Base-by-base conservation (phyloP, 345 rosid genomes). In the Gossypium rotundifolium region DNA sequence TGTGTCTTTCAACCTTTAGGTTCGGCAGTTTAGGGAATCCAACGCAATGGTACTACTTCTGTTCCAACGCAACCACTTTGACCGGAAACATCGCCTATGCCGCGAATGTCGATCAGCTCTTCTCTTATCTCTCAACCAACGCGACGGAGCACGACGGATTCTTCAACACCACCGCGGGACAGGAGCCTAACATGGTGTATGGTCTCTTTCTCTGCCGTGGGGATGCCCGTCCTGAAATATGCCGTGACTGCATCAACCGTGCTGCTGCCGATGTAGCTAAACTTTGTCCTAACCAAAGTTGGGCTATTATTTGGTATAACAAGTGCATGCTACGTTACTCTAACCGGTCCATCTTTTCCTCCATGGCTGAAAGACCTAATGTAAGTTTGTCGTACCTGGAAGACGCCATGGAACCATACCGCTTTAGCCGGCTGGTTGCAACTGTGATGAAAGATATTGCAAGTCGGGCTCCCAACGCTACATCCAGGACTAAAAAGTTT, bases 131-230 rank as follows among this genome's bases (percentile, higher is more conserved):
- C 17, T 20, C 76, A n/a, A 45, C 79, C 44, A 66, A 74, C 45
- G 61, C 81, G 65, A 25, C 73, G 9, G 3, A 2, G 23, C 33
- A 22, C n/a, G 65, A 27, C 14, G 79, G 82, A 38, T 82, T 73
- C 67, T 54, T 11, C 58, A 76, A 72, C 59, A 7, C 67, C 68
- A 22, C 78, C 2, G 55, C 38, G 8, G 82, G 81, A 2, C 22
- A 64, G 16, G 27, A 27, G 11, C 65, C 73, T 23, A 44, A 69
- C 73, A 20, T 5, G 8, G 80, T 65, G 27, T 73, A 69, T 45
- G 78, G 80, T 49, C 80, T 73, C n/a, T 79, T 55, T 55, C 76
- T 76, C 54, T 82, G 85, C 65, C 82, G 84, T 13, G 84, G 84
- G 1, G 84, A 79, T 42, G 62, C 76, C 9, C 5, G 46, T n/a